Evolutionary conservation across 352 stramenopile species (phyloP).

Genomic region (Pythium sp.): DNA sequence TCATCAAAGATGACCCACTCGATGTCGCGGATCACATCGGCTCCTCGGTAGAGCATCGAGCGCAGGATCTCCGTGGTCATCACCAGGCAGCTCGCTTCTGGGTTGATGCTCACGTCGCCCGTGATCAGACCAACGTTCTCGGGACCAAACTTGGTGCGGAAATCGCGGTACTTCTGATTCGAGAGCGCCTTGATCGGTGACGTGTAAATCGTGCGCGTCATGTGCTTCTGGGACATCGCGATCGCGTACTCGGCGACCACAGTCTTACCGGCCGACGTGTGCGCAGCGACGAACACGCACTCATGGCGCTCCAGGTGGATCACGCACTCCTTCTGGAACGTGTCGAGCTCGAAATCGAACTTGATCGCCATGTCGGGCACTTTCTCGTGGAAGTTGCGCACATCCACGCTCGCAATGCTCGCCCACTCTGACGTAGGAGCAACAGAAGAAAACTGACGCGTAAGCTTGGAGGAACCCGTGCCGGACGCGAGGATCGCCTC

Average conservation of each 20-base stretch:
- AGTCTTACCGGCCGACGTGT: conserved; percentile 98
- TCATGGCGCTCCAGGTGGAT: conserved; percentile 92
- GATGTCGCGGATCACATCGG: conserved; percentile 97
- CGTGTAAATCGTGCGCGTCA: conserved; percentile 95
- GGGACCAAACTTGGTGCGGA: conserved; percentile 90
- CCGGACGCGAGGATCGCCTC: conserved; percentile 42
- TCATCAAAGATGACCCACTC: conserved; percentile 98
- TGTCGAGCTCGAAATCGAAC: conserved; percentile 90
- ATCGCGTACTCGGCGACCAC: conserved; percentile 99
- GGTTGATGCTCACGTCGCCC: conserved; percentile 96
- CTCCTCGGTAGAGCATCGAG: conserved; percentile 94
- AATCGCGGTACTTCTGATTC: conserved; percentile 99
- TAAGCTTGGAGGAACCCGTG: neutral
- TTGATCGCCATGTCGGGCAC: conserved; percentile 81
- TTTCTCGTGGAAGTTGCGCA: conserved; percentile 83
- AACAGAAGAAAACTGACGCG: conserved; percentile 20
- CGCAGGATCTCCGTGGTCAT: conserved; percentile 99
- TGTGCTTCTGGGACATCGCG: conserved; percentile 90
- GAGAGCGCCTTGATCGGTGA: conserved; percentile 98
- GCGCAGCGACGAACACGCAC: conserved; percentile 95
- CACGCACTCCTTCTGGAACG: conserved; percentile 97
- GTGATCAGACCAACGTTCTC: conserved; percentile 97
- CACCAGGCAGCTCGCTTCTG: conserved; percentile 94
- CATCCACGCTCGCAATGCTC: conserved; percentile 62
- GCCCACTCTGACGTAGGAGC: conserved; percentile 57